Evolutionary conservation across 164 flowering plant species (phyloP), one percentile per base, ranked within the genome.

Genomic region (Cinnamomum micranthum): DNA sequence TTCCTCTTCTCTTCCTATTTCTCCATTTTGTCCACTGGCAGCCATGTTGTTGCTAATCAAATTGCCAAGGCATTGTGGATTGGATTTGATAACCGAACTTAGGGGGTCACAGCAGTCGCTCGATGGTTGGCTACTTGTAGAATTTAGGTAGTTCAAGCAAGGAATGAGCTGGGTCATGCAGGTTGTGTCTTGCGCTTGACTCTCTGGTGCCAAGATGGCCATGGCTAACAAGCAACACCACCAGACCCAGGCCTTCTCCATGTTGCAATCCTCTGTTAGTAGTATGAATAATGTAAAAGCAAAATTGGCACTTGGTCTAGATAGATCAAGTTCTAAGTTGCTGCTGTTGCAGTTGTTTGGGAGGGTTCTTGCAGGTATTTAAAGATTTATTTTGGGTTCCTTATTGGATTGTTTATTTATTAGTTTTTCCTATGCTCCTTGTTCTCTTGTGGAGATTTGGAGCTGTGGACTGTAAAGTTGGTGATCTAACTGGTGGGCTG

Each of bases 31-130:
- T 1, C 1, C 0, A 7, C 90, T 88, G 1, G 60, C 41, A 65
- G 35, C 47, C 33, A 66, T 69, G 2, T 35, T 74, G 72, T 82
- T 82, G 82, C 80, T 87, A 23, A 87, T 76, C 87, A 89, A 15
- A 20, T 73, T 78, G 55, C 97, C 89, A 63, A 92, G 68, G 84
- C 97, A 92, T 35, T 85, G 75, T 2, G 89, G 91, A 71, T 81
- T 77, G 2, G 87, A 82, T 59, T 85, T 74, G 28, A 90, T 85
- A 55, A 89, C 81, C 1, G 78, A 77, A 75, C 86, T 87, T 75
- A 92, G n/a, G 7, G 94, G 92, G 50, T 88, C 82, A 52, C 93
- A 92, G 41, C 97, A 92, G 33, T 71, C 77, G 28, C 82, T 75
- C 0, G 92, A 88, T 2, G 94, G 94, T 12, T 90, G 93, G 11